Conservation (phyloP, 371 early-diverging fungal genomes). For the Circinella minor region DNA sequence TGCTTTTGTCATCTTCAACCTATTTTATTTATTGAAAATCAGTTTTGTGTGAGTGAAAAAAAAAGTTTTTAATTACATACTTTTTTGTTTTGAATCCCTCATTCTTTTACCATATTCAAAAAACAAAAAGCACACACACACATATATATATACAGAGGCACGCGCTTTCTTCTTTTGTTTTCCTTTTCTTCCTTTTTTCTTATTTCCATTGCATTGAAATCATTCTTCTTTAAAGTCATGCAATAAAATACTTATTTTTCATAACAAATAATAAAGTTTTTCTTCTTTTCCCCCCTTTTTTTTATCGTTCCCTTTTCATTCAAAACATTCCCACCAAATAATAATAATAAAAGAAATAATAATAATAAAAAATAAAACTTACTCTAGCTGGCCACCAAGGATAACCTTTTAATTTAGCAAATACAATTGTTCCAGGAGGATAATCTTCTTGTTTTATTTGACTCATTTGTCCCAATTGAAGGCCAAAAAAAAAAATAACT, state of each 20-base stretch:
- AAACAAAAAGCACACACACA: no score
- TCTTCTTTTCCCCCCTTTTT: background rate
- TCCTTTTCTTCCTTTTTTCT: no score
- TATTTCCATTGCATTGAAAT: no score
- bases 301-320: background rate
- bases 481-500: background rate
- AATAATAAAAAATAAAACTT: conserved; percentile 28
- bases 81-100: no score
- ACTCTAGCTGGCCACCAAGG: conserved; percentile 85
- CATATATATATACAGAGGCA: no score
- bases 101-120: no score
- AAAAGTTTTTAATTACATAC: no score
- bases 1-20: conserved; percentile 61
- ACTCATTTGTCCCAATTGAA: background rate
- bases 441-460: conserved; percentile 36
- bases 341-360: background rate
- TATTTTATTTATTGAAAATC: conserved; percentile 14
- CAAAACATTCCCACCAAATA: conserved; percentile 3
- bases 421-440: conserved; percentile 67
- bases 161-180: no score
- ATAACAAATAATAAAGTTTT: background rate
- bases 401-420: conserved; percentile 76
- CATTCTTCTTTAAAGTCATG: no score
- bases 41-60: no score
- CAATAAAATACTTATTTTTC: no score